Conservation (phyloP, 306 rosid genomes). For the Castanea crenata region DNA sequence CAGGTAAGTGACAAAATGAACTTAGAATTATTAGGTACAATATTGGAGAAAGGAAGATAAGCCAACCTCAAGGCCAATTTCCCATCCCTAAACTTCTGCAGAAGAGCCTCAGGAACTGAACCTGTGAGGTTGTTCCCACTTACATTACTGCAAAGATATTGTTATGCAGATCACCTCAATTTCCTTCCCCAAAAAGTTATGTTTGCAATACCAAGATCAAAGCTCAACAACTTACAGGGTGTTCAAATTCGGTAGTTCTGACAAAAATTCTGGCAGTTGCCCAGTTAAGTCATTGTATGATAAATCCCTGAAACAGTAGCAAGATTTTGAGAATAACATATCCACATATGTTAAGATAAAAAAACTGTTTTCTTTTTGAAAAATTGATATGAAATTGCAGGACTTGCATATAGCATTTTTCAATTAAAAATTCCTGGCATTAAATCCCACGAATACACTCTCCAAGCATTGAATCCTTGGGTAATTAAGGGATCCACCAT, state of each 20-base stretch:
- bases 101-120: slow-evolving; percentile 20
- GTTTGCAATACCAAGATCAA: neutral
- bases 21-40: neutral
- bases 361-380: no score
- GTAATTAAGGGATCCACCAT: no score
- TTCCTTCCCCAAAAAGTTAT: neutral
- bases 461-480: no score
- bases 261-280: slow-evolving; percentile 29
- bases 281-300: slow-evolving; percentile 48
- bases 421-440: no score
- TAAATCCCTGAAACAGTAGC: slow-evolving; percentile 31
- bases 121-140: slow-evolving; percentile 24
- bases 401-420: neutral
- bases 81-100: slow-evolving; percentile 3
- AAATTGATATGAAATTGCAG: no score
- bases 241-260: slow-evolving; percentile 16
- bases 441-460: no score
- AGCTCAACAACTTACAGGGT: slow-evolving; percentile 28
- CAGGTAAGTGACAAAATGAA: neutral
- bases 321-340: neutral
- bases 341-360: no score
- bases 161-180: neutral
- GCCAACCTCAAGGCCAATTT: neutral
- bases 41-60: neutral
- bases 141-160: slow-evolving; percentile 9